A percentile compares a stretch with the other conserved stretches of the same genome.
phyloP scores from a whole-genome alignment of 257 asterid genomes.

The Paraleonurus japonicus region DNA sequence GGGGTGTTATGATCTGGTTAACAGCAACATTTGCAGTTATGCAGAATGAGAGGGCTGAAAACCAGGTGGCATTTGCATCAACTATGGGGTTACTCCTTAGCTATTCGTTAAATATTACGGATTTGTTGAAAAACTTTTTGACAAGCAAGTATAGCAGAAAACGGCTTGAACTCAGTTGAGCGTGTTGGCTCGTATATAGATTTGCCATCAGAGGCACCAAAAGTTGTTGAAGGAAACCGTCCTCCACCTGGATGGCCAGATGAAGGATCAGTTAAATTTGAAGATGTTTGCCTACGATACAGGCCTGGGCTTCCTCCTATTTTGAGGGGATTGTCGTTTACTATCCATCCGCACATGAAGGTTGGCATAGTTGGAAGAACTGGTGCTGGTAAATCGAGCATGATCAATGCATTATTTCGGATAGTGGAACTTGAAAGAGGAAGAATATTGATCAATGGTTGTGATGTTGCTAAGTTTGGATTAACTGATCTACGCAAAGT shows the following conservation, averaged over 20 bases:
- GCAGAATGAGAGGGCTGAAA: conserved; percentile 58
- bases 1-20: conserved; percentile 80
- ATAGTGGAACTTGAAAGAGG: no score
- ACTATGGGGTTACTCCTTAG: no score
- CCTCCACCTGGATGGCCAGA: conserved; percentile 77
- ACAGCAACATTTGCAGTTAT: conserved; percentile 74
- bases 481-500: conserved; percentile 63
- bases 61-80: conserved; percentile 73
- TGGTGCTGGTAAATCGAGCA: no score
- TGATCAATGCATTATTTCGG: no score
- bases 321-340: no score
- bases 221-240: conserved; percentile 47
- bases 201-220: no score
- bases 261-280: conserved; percentile 57
- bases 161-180: conserved; percentile 72
- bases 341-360: no score
- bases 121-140: conserved; percentile 57
- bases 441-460: conserved; percentile 58
- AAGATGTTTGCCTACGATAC: conserved; percentile 56
- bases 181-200: conserved; percentile 78
- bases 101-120: conserved; percentile 67
- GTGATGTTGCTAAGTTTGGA: conserved; percentile 57
- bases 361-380: no score
- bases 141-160: conserved; percentile 75
- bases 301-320: no score